Evolutionary conservation across 345 rosid species (phyloP).

Genomic region (Triadica sebifera): DNA sequence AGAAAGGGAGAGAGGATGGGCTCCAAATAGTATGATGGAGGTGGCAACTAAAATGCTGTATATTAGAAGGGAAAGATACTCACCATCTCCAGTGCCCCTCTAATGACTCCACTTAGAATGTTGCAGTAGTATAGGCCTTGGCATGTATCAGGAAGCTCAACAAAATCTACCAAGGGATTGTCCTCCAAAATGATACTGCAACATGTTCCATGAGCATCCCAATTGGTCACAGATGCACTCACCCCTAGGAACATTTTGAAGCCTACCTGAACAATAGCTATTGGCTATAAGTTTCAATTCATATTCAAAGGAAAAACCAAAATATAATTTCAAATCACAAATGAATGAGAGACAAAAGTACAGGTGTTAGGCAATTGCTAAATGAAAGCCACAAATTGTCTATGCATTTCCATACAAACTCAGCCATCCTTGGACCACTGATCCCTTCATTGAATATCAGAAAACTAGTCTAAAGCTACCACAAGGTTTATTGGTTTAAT

Average conservation of each 20-base stretch:
- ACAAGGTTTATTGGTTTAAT: not conserved
- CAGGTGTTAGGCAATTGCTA: too few species aligned
- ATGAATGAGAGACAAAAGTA: not conserved
- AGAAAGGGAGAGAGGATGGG: not conserved
- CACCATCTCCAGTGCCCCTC: slow-evolving; percentile 96
- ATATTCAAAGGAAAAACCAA: not conserved
- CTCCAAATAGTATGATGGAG: not conserved
- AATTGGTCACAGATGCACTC: slow-evolving; percentile 73
- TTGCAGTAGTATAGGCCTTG: slow-evolving; percentile 93
- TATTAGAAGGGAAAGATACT: slow-evolving; percentile 13
- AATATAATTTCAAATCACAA: not conserved
- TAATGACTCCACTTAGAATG: slow-evolving; percentile 78
- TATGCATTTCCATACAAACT: not conserved
- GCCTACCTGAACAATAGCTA: slow-evolving; percentile 55
- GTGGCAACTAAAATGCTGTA: not conserved
- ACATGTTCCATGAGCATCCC: slow-evolving; percentile 85
- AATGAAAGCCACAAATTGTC: not conserved
- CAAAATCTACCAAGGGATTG: slow-evolving; percentile 90
- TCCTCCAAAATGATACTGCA: slow-evolving; percentile 84
- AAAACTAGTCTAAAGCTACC: not conserved
- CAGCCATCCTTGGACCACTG: not conserved
- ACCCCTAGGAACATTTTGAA: slow-evolving; percentile 96
- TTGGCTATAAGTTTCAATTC: slow-evolving; percentile 11
- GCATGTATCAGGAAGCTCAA: slow-evolving; percentile 91
- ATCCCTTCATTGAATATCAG: not conserved